Evolutionary conservation across 495 filamentous ascomycete species (phyloP).

Genomic region (Bombardia bombarda): DNA sequence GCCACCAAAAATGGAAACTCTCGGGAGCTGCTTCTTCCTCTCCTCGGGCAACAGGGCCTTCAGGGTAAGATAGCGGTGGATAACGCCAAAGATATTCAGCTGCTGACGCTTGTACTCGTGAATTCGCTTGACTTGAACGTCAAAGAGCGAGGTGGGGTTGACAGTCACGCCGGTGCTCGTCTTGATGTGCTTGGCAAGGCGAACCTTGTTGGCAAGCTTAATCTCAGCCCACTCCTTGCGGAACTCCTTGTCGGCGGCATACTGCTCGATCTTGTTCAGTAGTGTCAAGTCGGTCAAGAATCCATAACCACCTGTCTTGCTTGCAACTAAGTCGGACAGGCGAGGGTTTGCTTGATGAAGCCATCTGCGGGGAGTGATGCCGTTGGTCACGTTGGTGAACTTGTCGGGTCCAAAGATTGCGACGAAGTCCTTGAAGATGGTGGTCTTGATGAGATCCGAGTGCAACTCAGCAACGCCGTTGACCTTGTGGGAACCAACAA

Average conservation of each 20-base stretch:
- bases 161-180: constrained; percentile 67
- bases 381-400: constrained; percentile 98
- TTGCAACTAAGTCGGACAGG: constrained; percentile 84
- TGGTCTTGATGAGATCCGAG: constrained; percentile 93
- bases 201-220: constrained; percentile 62
- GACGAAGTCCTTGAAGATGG: constrained; percentile 99
- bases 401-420: constrained; percentile 88
- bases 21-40: constrained; percentile 79
- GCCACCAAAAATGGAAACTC: constrained; percentile 94
- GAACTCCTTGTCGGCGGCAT: constrained; percentile 78
- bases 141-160: constrained; percentile 83
- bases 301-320: constrained; percentile 71
- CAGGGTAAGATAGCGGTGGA: constrained; percentile 85
- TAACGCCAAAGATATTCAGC: constrained; percentile 97
- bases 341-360: constrained; percentile 95
- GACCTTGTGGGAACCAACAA: constrained; percentile 98
- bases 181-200: constrained; percentile 86
- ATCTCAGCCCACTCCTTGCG: constrained; percentile 86
- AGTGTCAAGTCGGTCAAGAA: constrained; percentile 85
- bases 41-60: constrained; percentile 79
- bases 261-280: constrained; percentile 73
- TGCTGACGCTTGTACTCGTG: constrained; percentile 99
- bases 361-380: constrained; percentile 92
- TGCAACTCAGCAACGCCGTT: constrained; percentile 97
- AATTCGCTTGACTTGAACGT: constrained; percentile 97